Base-by-base conservation (phyloP, 2,329 filamentous ascomycete species). In the Pseudonectria foliicola region DNA sequence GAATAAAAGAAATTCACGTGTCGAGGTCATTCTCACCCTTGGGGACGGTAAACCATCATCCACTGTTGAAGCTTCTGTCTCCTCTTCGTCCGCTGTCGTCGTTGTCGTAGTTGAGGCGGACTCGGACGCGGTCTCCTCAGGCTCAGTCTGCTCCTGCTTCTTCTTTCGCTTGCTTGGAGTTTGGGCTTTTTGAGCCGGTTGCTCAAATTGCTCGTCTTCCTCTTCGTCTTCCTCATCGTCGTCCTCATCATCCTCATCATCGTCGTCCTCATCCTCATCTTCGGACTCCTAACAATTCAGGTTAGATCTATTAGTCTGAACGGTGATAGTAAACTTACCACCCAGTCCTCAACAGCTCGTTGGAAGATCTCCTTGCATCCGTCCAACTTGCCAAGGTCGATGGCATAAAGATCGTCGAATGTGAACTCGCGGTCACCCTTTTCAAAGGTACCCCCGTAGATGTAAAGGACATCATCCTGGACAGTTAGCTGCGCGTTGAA, bases 381-480 rank as follows among this genome's bases (percentile, higher is more conserved):
- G 49, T 96, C 88, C 41, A 98, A 71, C 61, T 95, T 95, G 40
- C 83, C 89, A n/a, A 98, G 70, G 53, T 98, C 88, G 40, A 96
- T 80, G 3, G 87, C 82, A 62, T 93, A 93, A 61, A 98, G 70
- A 52, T 98, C 92, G 49, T 95, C 89, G 60, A 96, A 95, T 0
- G 89, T 96, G 53, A 85, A 95, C 60, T 98, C 92, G 14, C 86
- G 76, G 52, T 98, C 92, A 13, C 86, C 90, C 56, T 94, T 92
- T 56, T 98, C 92, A 52, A 84, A 95, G 0, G 90, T 98, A 13
- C 92, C 92, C 21, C 92, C 89, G 53, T 93, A 96, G 35, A 96
- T 86, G 62, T 90, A 98, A 1, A 96, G 71, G 7, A 85, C 79
- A 57, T 98, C 92, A 46, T 89, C 86, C 61, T 96, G 89, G 1